These are phyloP conservation scores for Yarrowia galli DNA, from an alignment of 1,139 yeast species.

Conservation along the genomic window DNA sequence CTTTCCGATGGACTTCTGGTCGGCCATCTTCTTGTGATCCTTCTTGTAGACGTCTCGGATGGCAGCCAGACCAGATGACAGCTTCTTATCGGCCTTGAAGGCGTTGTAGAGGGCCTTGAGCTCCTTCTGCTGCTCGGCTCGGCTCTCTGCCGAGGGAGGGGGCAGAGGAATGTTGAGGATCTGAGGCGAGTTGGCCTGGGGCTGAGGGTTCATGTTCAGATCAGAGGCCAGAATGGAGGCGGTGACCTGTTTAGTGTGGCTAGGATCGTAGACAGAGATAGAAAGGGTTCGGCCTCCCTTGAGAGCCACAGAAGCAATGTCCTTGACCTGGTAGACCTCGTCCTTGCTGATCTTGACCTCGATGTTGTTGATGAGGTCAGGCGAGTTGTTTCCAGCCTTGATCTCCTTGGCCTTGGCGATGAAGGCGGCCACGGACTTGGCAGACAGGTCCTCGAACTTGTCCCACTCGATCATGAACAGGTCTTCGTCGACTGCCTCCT, in stretches of 20 bases:
- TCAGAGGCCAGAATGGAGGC: constrained; percentile 73
- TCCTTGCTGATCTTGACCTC: constrained; percentile 58
- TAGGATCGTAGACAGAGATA: constrained; percentile 85
- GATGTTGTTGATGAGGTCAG: constrained; percentile 69
- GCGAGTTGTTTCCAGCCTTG: constrained; percentile 72
- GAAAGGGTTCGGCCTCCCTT: constrained; percentile 71
- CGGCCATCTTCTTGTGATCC: constrained; percentile 38
- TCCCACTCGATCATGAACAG: constrained; percentile 27
- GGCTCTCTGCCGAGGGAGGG: constrained; percentile 73
- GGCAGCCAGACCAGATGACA: constrained; percentile 1
- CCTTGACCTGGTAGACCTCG: constrained; percentile 51
- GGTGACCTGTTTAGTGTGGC: constrained; percentile 68
- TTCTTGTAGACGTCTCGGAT: constrained; percentile 37
- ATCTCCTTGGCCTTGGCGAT: constrained; percentile 64
- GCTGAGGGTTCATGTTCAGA: constrained; percentile 79
- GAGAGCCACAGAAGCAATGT: constrained; percentile 70
- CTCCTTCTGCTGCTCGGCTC: constrained; percentile 64
- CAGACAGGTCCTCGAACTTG: constrained; percentile 29
- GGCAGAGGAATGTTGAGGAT: constrained; percentile 78
- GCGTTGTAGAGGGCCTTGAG: constrained; percentile 65
- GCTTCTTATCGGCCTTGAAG: constrained; percentile 54
- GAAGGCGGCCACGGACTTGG: constrained; percentile 59
- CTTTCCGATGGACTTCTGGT: constrained; percentile 34
- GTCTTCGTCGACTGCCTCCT: constrained; percentile 37
- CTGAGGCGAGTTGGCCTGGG: constrained; percentile 74